Evolutionary conservation across 73 alveolate genomes (phyloP).

Genomic region (Effrenium voratum): DNA sequence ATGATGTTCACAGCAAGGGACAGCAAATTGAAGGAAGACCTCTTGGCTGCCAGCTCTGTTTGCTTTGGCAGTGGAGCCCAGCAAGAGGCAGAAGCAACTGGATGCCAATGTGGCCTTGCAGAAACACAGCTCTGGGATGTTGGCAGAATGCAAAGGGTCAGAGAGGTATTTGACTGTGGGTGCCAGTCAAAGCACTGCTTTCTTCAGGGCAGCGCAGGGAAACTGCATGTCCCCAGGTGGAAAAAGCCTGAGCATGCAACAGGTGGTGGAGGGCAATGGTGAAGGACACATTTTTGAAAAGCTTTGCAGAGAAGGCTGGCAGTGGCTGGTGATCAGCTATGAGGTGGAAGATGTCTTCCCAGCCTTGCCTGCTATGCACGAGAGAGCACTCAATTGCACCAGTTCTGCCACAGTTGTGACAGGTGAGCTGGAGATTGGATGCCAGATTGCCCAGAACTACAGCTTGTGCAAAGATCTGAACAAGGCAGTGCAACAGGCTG

Average conservation of each 20-base stretch:
- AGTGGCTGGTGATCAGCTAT: not conserved
- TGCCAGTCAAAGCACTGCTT: not conserved
- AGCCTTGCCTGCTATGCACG: not conserved
- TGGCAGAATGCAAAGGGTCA: not conserved
- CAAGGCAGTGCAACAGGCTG: not conserved
- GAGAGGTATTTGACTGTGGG: constrained; percentile 22
- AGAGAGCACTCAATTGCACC: not conserved
- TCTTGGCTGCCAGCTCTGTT: constrained; percentile 2
- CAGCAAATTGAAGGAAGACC: not conserved
- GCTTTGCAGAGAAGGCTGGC: constrained; percentile 6
- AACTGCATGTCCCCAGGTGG: not conserved
- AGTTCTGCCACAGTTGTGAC: not conserved
- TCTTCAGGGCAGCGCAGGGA: not conserved
- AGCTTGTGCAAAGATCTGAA: not conserved
- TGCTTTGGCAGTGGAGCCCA: not conserved
- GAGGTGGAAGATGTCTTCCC: not conserved
- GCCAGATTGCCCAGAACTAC: not conserved
- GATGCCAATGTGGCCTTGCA: not conserved
- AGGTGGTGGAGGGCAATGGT: not conserved
- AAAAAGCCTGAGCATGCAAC: not conserved
- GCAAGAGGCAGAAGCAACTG: not conserved
- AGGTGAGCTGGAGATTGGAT: not conserved
- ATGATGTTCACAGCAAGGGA: not conserved
- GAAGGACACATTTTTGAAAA: too few species aligned
- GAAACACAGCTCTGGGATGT: not conserved